Percentiles rank a stretch among this genome's conserved stretches.
Evolutionary conservation across 179 eudicot genomes (phyloP).

Genomic region (Corrigiola litoralis): DNA sequence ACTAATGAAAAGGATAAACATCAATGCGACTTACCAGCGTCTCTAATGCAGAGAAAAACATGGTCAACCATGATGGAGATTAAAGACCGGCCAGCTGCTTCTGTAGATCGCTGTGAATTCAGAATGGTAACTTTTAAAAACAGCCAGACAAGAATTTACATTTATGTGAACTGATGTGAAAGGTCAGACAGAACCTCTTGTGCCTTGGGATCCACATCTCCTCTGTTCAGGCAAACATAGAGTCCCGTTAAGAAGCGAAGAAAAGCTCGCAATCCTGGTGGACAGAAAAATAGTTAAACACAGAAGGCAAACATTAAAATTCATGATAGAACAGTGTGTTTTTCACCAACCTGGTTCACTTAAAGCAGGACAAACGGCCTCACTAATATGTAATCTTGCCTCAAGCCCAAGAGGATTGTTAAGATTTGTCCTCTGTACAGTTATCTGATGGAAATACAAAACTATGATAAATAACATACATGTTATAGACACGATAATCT

Average conservation of each 20-base stretch:
- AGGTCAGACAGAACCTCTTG: slow-evolving; percentile 49
- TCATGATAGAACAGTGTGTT: background rate
- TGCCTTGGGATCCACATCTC: slow-evolving; percentile 72
- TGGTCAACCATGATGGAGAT: slow-evolving; percentile 86
- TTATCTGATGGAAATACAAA: slow-evolving; percentile 54
- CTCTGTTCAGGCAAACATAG: slow-evolving; percentile 88
- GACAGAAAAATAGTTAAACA: slow-evolving; percentile 16
- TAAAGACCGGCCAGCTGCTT: slow-evolving; percentile 88
- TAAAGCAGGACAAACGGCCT: slow-evolving; percentile 95
- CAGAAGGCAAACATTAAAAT: background rate
- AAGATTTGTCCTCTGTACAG: slow-evolving; percentile 80
- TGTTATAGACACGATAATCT: background rate
- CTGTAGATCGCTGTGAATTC: slow-evolving; percentile 59
- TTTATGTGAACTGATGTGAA: background rate
- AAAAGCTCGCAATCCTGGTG: slow-evolving; percentile 89
- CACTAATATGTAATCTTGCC: slow-evolving; percentile 79
- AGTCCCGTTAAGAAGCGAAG: slow-evolving; percentile 94
- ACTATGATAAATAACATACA: slow-evolving; percentile 6
- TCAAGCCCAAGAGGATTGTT: slow-evolving; percentile 94
- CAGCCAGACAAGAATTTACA: slow-evolving; percentile 3
- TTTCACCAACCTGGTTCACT: slow-evolving; percentile 90
- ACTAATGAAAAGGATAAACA: too few species aligned
- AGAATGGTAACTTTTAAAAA: slow-evolving; percentile 7
- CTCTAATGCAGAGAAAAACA: slow-evolving; percentile 80
- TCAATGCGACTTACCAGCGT: slow-evolving; percentile 54